Conservation (phyloP, 148 eudicot species). For the Talinum fruticosum region DNA sequence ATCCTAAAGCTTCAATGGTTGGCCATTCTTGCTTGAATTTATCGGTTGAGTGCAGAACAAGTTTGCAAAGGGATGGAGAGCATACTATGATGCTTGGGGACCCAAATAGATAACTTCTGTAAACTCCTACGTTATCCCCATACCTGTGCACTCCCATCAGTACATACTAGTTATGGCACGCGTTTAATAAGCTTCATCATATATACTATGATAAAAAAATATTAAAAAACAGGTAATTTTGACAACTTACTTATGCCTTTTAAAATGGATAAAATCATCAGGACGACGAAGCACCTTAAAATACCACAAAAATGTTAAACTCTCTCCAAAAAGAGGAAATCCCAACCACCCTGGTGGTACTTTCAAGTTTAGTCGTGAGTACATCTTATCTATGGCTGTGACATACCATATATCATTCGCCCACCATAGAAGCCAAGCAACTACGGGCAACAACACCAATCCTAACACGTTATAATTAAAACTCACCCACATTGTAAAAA, state of each 20-base stretch:
- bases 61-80: slow-evolving; percentile 38
- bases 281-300: not conserved
- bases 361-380: not conserved
- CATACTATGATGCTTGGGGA: slow-evolving; percentile 45
- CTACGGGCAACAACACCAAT: not conserved
- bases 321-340: not conserved
- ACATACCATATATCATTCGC: slow-evolving; percentile 5
- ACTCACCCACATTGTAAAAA: not conserved
- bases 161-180: no score
- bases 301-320: not conserved
- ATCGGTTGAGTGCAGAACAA: slow-evolving; percentile 30
- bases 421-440: not conserved
- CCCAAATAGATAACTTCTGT: slow-evolving; percentile 43
- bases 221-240: no score
- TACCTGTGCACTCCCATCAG: no score
- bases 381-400: no score
- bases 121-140: slow-evolving; percentile 42
- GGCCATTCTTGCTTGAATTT: slow-evolving; percentile 42
- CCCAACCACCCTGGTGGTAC: not conserved
- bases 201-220: no score
- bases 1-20: slow-evolving; percentile 32
- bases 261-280: not conserved
- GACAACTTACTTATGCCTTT: not conserved
- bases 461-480: not conserved
- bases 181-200: no score